Evolutionary conservation across 768 basidiomycete species (phyloP), one percentile per base, ranked within the genome.

Genomic region (Psilocybe azurescens): DNA sequence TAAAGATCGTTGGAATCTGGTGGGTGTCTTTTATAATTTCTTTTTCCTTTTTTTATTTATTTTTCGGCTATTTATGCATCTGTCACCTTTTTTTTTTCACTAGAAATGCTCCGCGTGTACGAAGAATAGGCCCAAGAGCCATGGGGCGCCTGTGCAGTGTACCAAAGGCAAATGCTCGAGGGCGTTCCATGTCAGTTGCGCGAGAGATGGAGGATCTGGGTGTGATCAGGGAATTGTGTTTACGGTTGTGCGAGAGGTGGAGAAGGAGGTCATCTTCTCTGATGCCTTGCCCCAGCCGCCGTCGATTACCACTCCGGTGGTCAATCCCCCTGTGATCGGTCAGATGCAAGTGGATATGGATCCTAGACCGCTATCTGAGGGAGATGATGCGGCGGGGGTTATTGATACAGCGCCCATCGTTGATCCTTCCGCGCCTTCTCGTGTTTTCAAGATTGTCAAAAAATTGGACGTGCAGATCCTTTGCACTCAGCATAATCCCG

Each of bases 181-280:
- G 71, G 93, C 96, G 0, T 97, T 94, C 77, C 97, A 99, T 70
- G 90, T 97, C 30, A 90, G 89, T 3, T 99, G 97, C 73, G 97
- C 97, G 0, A 78, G 82, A 46, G 82, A 86, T 18, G 86, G 87
- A 1, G 38, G 38, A 39, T 39, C 38, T 8, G 38, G 41, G n/a
- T 75, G 73, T 10, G 76, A 77, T 2, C 72, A 77, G 3, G 85
- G 83, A 9, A 82, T 93, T 47, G 77, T 86, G 24, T 94, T 89
- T 68, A 75, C 73, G 1, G 80, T 91, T 36, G 51, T 89, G n/a
- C 78, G 82, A 53, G 89, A 91, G 67, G 84, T 93, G 0, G 89
- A 93, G 75, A 93, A 93, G 76, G 90, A 94, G 65, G 91, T 94
- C 4, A 83, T 94, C 13, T 73, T 93, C 38, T 66, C 88, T 48